Conservation (phyloP, 352 stramenopile species). For the Phytophthora aleatoria region DNA sequence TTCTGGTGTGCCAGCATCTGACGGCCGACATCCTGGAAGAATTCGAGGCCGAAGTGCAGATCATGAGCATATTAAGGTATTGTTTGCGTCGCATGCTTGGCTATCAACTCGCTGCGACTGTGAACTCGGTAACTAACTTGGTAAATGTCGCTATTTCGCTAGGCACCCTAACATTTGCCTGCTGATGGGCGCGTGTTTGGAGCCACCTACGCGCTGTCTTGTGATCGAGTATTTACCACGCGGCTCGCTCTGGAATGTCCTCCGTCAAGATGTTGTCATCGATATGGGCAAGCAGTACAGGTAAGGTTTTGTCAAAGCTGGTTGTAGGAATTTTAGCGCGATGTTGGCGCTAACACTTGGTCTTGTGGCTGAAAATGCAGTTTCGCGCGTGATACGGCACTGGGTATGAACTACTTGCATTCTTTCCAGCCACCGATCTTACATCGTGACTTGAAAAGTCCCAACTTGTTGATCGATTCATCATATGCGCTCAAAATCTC, state of each 20-base stretch:
- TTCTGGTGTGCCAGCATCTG: constrained; percentile 83
- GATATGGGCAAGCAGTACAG: constrained; percentile 72
- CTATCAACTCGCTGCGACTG: not conserved
- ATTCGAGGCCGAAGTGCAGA: constrained; percentile 89
- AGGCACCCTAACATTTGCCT: constrained; percentile 89
- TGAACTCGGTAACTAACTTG: constrained; percentile 6
- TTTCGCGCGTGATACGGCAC: constrained; percentile 78
- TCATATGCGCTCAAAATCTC: constrained; percentile 89
- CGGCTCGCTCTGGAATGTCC: constrained; percentile 86
- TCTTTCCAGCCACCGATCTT: constrained; percentile 87
- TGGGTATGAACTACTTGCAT: constrained; percentile 90
- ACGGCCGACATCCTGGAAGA: constrained; percentile 87
- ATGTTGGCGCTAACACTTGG: constrained; percentile 1
- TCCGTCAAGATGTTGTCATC: constrained; percentile 77
- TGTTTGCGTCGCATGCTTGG: not conserved
- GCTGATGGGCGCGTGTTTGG: constrained; percentile 82
- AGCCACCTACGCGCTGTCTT: constrained; percentile 80
- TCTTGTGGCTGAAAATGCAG: constrained; percentile 26
- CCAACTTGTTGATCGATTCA: constrained; percentile 80
- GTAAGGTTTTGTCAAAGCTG: constrained; percentile 35
- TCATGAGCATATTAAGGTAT: constrained; percentile 90
- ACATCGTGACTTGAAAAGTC: constrained; percentile 88
- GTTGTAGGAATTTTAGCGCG: not conserved
- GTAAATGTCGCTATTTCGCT: constrained; percentile 2
- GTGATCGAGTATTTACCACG: constrained; percentile 87